Evolutionary conservation across 345 rosid genomes (phyloP).

Genomic region (Lagerstroemia speciosa): DNA sequence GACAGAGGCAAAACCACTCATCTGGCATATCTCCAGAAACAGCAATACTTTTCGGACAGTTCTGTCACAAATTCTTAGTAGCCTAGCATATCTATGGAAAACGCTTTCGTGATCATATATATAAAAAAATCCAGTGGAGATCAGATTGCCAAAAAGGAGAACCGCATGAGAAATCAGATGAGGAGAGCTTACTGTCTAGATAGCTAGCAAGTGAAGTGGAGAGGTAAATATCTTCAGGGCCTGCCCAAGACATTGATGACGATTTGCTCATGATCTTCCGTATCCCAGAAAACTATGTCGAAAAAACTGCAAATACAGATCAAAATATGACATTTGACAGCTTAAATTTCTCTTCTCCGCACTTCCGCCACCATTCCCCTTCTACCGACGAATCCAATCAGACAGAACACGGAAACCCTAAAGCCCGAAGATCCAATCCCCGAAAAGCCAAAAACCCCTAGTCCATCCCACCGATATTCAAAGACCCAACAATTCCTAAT

Average conservation of each 20-base stretch:
- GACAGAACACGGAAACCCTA: background rate
- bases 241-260: conserved; percentile 68
- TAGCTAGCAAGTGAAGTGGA: conserved; percentile 90
- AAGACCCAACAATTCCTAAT: background rate
- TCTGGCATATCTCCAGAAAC: background rate
- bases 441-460: conserved; percentile 4
- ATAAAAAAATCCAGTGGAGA: too few species aligned
- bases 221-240: conserved; percentile 74
- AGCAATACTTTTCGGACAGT: background rate
- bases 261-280: conserved; percentile 26
- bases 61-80: background rate
- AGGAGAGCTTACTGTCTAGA: conserved; percentile 58
- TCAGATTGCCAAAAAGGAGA: background rate
- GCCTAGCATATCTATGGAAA: too few species aligned
- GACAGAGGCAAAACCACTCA: too few species aligned
- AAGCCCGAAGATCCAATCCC: background rate
- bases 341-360: conserved; percentile 12
- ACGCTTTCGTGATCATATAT: too few species aligned
- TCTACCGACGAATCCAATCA: background rate
- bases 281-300: conserved; percentile 27
- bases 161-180: background rate
- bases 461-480: background rate
- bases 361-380: conserved; percentile 6
- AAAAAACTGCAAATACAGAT: conserved; percentile 20
- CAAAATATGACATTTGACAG: conserved; percentile 32